phyloP scores from a whole-genome alignment of 2,329 filamentous ascomycete species.

The Dactylellina drechsleri region DNA sequence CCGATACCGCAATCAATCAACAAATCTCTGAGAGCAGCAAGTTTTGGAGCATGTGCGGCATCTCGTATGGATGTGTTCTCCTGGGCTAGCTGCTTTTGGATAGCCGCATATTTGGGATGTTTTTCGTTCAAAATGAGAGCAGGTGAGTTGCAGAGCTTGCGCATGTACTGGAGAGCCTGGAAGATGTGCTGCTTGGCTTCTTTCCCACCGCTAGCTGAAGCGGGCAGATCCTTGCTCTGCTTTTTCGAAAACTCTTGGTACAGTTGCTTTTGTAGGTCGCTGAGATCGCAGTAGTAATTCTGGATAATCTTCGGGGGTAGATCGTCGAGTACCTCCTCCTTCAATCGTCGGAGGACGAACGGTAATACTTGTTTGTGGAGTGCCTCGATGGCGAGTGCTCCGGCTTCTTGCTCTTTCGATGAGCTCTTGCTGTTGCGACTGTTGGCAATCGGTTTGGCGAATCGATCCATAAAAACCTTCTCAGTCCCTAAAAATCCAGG shows the following conservation, averaged over 20 bases:
- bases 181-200: constrained; percentile 98
- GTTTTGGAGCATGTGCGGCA: constrained; percentile 87
- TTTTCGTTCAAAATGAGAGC: constrained; percentile 95
- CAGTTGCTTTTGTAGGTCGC: constrained; percentile 90
- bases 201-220: constrained; percentile 81
- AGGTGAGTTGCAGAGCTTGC: constrained; percentile 97
- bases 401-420: constrained; percentile 96
- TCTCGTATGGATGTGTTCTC: constrained; percentile 86
- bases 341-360: constrained; percentile 92
- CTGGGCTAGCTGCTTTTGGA: constrained; percentile 80
- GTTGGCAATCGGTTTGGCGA: constrained; percentile 92
- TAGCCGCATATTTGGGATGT: constrained; percentile 88
- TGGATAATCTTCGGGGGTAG: constrained; percentile 97
- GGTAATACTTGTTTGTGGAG: constrained; percentile 97
- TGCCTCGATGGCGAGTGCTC: constrained; percentile 95
- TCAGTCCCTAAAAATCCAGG: constrained; percentile 95
- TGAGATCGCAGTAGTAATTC: constrained; percentile 98
- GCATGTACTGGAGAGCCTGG: constrained; percentile 99
- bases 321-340: constrained; percentile 96
- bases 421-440: constrained; percentile 96
- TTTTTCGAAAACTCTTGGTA: constrained; percentile 97
- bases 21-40: constrained; percentile 87
- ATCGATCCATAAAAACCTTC: constrained; percentile 95
- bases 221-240: constrained; percentile 85
- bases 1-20: constrained; percentile 99